Evolutionary conservation across 192 early-diverging fungal genomes (phyloP), one percentile per base, ranked within the genome.

Genomic region (Backusella tarrabulga): DNA sequence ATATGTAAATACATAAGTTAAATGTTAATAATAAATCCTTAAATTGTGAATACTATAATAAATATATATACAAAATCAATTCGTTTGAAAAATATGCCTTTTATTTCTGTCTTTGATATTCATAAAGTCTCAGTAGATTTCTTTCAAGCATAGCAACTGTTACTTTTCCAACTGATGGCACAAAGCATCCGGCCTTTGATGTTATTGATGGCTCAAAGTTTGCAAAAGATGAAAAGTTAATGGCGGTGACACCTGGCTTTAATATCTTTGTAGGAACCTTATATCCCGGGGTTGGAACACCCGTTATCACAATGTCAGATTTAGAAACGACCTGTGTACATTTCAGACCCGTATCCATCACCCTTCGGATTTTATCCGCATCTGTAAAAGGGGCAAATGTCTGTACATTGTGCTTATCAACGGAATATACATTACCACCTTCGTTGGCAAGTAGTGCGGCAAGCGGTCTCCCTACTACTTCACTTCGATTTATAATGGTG

Each of bases 91-190:
- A 23, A 21, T 19, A 60, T 41, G 35, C 6, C 6, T 36, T 21
- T 34, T 68, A 23, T 70, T 23, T n/a, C 6, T 77, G 69, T 23
- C 77, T 52, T 72, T 89, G 87, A 82, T 94, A 94, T 77, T 92
- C 92, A 81, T 92, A 90, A 40, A 98, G 88, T 29, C 97, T 89
- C 41, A 98, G 79, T 67, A 99, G 84, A 81, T 99, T 99, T 78
- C 97, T 88, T 88, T 98, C 91, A 32, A 99, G 87, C 98, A 99
- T 99, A n/a, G 96, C 94, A 19, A 99, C 95, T 4, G 98, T 99
- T 69, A 98, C 98, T 81, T 99, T 98, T 46, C 98, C 98, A 17
- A 99, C 95, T 1, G 92, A 91, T 0, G 96, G 96, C 54, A 99
- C 97, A 81, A 93, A 99, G 79, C 97, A 96, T 29, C 93, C 92